Evolutionary conservation across 805 yeast species (phyloP), one percentile per base, ranked within the genome.

Genomic region (Kazachstania psychrophila): DNA sequence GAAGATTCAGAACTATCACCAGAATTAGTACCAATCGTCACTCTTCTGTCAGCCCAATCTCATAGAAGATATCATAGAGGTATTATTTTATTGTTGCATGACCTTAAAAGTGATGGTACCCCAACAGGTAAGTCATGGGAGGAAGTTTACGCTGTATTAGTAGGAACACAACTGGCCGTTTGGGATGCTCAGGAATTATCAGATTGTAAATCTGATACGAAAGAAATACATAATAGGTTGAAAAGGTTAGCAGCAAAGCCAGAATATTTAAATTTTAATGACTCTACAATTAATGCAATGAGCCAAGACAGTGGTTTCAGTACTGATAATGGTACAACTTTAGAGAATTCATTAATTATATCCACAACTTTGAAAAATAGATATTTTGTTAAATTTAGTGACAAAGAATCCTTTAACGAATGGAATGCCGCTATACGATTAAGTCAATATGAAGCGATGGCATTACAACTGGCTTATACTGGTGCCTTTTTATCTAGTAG

Each of bases 401-500:
- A 85, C n/a, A 64, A 64, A 32, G 77, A 73, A 33, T 75, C 77
- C 38, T 77, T 79, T 53, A 65, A 71, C 36, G 69, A 69, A 42
- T 92, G 97, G 97, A 73, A 78, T 42, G 71, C 86, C 5, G 89
- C 95, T 2, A 71, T 89, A 41, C 67, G 96, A 41, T 66, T 89
- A 44, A 69, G 95, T 10, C 71, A 76, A 31, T 88, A 73, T 56
- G 98, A 89, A 63, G 78, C 80, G 57, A 73, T 77, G 14, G 65
- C 85, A 9, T 65, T 89, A 39, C 97, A 89, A 63, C 95, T 86
- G 56, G 96, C 96, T 1, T 89, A 92, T 60, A 89, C 98, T 0
- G 98, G 95, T 8, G 96, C 96, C 0, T 66, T 89, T 38, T 65
- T 89, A 37, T 80, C 94, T 8, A 86, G 95, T 12, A 71, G 92